Conservation (phyloP, 1,284 basidiomycete species). For the Ustilago xerochloae region DNA sequence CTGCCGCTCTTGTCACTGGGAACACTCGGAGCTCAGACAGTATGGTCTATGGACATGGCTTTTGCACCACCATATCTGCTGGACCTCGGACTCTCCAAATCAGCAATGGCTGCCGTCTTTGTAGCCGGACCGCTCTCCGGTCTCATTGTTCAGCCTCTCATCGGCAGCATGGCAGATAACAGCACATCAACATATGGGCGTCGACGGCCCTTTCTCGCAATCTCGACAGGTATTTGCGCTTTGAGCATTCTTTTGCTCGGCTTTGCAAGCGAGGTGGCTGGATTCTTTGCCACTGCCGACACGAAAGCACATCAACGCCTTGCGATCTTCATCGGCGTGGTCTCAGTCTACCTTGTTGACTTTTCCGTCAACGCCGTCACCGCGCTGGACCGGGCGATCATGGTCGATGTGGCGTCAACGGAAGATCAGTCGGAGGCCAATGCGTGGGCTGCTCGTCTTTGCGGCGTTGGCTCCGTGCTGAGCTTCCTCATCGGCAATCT, state of each 20-base stretch:
- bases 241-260: conserved; percentile 65
- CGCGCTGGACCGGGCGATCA: conserved; percentile 82
- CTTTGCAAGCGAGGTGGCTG: conserved; percentile 63
- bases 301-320: conserved; percentile 64
- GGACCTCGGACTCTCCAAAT: conserved; percentile 60
- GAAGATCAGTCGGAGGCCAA: conserved; percentile 84
- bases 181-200: conserved; percentile 67
- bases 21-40: conserved; percentile 58
- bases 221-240: conserved; percentile 58
- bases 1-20: conserved; percentile 60
- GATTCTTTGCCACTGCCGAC: conserved; percentile 19
- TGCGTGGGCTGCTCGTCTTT: conserved; percentile 93
- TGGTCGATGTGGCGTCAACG: conserved; percentile 75
- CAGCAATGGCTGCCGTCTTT: conserved; percentile 59
- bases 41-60: conserved; percentile 66
- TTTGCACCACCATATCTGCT: conserved; percentile 62
- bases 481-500: conserved; percentile 64
- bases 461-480: conserved; percentile 56
- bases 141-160: conserved; percentile 68
- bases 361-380: conserved; percentile 92
- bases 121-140: conserved; percentile 63
- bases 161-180: conserved; percentile 66
- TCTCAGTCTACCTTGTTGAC: conserved; percentile 89
- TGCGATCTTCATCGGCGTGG: conserved; percentile 81
- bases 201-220: conserved; percentile 67